Base-by-base conservation (phyloP, 306 rosid species). In the Canavalia gladiata region DNA sequence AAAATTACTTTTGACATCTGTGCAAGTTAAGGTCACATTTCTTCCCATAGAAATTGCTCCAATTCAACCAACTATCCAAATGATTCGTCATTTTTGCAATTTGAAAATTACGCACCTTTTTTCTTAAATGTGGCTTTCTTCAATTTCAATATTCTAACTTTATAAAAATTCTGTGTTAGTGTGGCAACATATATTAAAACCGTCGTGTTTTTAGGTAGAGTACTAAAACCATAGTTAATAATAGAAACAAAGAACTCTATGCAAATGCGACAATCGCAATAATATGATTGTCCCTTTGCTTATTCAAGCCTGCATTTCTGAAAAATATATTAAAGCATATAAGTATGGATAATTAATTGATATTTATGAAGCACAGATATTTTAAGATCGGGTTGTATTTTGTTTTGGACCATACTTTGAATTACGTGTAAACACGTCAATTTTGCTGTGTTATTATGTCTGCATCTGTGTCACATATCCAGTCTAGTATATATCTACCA, bases 251-350 rank as follows among this genome's bases (percentile, higher is more conserved):
- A 83, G 74, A 57, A 70, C 77, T 25, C 74, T 34, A n/a, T 57
- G 3, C 76, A 79, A 72, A 84, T 82, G 72, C 72, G 74, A 82
- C 86, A 77, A 58, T 76, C 80, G 74, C 81, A 87, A 84, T 79
- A 65, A 84, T 88, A 82, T 58, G 86, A 80, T 2, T 71, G 43
- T n/a, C 76, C 60, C 55, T 82, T 71, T 56, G 72, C 72, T 77
- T 74, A 34, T 60, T 82, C 52, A 51, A 49, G 69, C 70, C 83
- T 76, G 81, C 80, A 83, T 65, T 75, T 76, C 75, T 85, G 75
- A 87, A 76, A 9, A 29, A 30, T 33, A 82, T 65, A 43, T 77
- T 79, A 78, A 84, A 76, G 71, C 77, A 58, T 72, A 79, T 86
- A 84, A 79, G 68, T 45, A 76, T 18, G 72, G 72, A 60, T 63